A percentile compares a stretch with the other conserved stretches of the same genome.
Conservation (phyloP, 768 basidiomycete genomes). For the Termitomyces bulborhizus region DNA sequence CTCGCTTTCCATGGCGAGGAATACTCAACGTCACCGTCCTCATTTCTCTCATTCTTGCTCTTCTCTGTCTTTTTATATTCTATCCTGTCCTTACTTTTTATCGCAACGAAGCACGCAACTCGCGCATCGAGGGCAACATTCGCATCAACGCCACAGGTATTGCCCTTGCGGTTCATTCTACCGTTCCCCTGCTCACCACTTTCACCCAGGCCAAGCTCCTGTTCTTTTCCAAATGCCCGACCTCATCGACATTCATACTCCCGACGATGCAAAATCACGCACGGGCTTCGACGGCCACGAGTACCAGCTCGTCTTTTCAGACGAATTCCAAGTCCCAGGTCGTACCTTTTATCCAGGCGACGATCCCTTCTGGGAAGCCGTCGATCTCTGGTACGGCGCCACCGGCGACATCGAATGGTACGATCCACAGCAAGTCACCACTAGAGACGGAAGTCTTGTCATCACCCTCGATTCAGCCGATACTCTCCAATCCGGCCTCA, state of each 20-base stretch:
- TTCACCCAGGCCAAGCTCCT: conserved; percentile 51
- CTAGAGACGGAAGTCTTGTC: conserved; percentile 57
- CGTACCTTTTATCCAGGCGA: conserved; percentile 41
- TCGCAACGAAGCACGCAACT: conserved; percentile 27
- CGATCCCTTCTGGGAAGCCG: conserved; percentile 69
- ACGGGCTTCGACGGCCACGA: conserved; percentile 67
- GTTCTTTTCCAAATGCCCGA: conserved; percentile 49
- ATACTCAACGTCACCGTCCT: conserved; percentile 69
- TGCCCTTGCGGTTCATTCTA: not conserved
- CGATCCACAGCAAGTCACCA: conserved; percentile 60
- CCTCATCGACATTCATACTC: conserved; percentile 70
- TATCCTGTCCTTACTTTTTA: conserved; percentile 67
- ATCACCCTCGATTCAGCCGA: conserved; percentile 55
- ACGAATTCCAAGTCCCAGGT: conserved; percentile 63
- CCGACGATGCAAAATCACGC: conserved; percentile 45
- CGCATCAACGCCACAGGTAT: conserved; percentile 51
- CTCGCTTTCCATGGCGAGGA: conserved; percentile 37
- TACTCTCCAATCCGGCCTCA: conserved; percentile 24
- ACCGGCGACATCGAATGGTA: conserved; percentile 77
- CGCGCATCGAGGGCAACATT: conserved; percentile 55
- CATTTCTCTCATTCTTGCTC: conserved; percentile 46
- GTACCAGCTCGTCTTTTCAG: conserved; percentile 64
- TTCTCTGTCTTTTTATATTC: conserved; percentile 73
- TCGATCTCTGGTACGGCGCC: conserved; percentile 65
- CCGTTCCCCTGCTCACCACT: conserved; percentile 8